Evolutionary conservation across 352 stramenopile genomes (phyloP).

Genomic region (Blastocystis hominis): DNA sequence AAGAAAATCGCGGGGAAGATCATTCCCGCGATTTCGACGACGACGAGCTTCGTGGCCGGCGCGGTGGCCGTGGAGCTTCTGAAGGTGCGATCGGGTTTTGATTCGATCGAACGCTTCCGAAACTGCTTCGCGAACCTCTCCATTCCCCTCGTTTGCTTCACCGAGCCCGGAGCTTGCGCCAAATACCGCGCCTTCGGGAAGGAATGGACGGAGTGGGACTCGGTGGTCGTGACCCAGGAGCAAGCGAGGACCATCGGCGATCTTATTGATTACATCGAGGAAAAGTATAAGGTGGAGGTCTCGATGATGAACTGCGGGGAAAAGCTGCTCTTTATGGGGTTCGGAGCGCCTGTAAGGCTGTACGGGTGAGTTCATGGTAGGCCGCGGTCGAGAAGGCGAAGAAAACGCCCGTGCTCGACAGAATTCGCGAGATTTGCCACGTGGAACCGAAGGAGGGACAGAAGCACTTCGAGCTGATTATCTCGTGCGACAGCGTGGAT

Average conservation of each 20-base stretch:
- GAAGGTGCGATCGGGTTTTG: not conserved
- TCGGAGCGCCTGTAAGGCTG: slow-evolving; percentile 13
- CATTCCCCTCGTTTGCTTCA: slow-evolving; percentile 24
- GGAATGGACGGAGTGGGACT: slow-evolving; percentile 14
- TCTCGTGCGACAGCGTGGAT: not conserved
- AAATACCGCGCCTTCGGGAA: not conserved
- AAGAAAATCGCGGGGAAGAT: slow-evolving; percentile 99
- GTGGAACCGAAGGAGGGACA: slow-evolving; percentile 26
- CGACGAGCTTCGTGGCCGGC: slow-evolving; percentile 89
- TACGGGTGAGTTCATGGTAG: not conserved
- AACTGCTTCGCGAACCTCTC: slow-evolving; percentile 33
- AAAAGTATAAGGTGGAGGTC: slow-evolving; percentile 88
- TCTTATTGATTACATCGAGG: slow-evolving; percentile 79
- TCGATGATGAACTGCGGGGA: slow-evolving; percentile 92
- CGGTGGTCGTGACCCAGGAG: not conserved
- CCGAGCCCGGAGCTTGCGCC: not conserved
- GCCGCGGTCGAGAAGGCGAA: slow-evolving; percentile 3
- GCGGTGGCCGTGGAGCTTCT: not conserved
- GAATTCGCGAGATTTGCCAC: not conserved
- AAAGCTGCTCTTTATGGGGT: slow-evolving; percentile 66
- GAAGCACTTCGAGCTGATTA: slow-evolving; percentile 10
- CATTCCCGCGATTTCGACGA: slow-evolving; percentile 98
- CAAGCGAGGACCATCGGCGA: not conserved
- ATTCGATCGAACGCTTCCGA: not conserved
- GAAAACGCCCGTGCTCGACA: not conserved